Conservation (phyloP, 75 land plant species). For the Pinus taeda region DNA sequence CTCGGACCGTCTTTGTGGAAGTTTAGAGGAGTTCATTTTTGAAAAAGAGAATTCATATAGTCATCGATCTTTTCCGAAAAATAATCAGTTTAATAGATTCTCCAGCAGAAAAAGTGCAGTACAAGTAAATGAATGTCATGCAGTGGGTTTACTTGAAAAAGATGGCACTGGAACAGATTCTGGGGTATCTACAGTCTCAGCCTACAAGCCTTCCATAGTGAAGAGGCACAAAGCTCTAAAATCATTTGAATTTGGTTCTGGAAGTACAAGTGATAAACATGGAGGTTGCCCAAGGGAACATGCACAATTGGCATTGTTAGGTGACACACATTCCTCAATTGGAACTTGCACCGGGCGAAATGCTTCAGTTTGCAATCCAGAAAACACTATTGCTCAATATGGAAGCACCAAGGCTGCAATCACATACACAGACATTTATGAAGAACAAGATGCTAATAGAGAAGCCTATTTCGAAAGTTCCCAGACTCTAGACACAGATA, state of each 20-base stretch:
- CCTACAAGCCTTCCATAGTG: neutral
- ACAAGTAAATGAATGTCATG: neutral
- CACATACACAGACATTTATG: neutral
- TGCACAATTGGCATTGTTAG: neutral
- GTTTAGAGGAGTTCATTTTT: neutral
- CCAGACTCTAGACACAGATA: neutral
- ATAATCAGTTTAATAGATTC: neutral
- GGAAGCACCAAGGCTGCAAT: neutral
- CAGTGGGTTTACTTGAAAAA: neutral
- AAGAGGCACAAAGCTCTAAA: neutral
- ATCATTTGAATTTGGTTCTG: neutral
- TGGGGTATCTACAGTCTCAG: neutral
- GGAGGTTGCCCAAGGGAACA: neutral
- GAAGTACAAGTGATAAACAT: neutral
- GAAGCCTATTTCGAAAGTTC: neutral
- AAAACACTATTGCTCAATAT: neutral
- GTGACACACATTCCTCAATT: neutral
- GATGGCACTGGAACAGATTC: neutral
- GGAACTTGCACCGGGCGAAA: neutral
- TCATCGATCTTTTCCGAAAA: neutral
- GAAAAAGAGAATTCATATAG: neutral
- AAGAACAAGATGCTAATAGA: constrained; percentile 1
- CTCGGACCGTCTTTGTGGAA: neutral
- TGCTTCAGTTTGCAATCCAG: neutral
- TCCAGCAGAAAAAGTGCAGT: neutral